Conservation (phyloP, 805 yeast genomes). For the Teunomyces aglyptinius region DNA sequence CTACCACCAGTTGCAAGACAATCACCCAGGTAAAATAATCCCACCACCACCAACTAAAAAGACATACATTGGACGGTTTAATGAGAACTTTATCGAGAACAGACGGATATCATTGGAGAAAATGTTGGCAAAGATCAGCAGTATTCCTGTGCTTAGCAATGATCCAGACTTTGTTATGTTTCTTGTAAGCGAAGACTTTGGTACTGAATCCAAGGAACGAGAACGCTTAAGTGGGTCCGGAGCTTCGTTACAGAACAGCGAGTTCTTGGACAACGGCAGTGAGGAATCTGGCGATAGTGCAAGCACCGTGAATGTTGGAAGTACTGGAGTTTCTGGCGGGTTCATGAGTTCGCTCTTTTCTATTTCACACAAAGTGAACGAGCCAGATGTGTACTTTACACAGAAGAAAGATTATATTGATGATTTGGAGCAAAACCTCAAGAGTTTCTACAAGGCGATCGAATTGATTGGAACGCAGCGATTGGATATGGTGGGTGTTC, state of each 20-base stretch:
- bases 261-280: conserved; percentile 35
- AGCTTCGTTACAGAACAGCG: conserved; percentile 39
- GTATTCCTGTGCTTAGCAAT: conserved; percentile 51
- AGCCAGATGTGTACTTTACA: conserved; percentile 75
- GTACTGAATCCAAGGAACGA: conserved; percentile 64
- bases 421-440: conserved; percentile 68
- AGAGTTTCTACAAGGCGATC: conserved; percentile 64
- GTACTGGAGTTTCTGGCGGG: conserved; percentile 40
- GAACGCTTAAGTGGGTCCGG: conserved; percentile 58
- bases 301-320: conserved; percentile 4
- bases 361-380: conserved; percentile 63
- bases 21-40: conserved; percentile 85
- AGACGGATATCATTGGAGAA: conserved; percentile 80
- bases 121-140: conserved; percentile 76
- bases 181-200: conserved; percentile 69
- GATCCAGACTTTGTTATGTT: conserved; percentile 81
- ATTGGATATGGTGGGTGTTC: conserved; percentile 63
- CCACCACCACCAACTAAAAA: conserved; percentile 95
- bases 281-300: conserved; percentile 5
- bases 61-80: conserved; percentile 88
- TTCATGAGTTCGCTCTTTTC: conserved; percentile 73
- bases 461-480: conserved; percentile 76
- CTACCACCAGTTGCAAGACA: conserved; percentile 79
- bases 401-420: conserved; percentile 70
- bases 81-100: conserved; percentile 83